Evolutionary conservation across 306 rosid species (phyloP), one percentile per base, ranked within the genome.

Genomic region (Castanea crenata): DNA sequence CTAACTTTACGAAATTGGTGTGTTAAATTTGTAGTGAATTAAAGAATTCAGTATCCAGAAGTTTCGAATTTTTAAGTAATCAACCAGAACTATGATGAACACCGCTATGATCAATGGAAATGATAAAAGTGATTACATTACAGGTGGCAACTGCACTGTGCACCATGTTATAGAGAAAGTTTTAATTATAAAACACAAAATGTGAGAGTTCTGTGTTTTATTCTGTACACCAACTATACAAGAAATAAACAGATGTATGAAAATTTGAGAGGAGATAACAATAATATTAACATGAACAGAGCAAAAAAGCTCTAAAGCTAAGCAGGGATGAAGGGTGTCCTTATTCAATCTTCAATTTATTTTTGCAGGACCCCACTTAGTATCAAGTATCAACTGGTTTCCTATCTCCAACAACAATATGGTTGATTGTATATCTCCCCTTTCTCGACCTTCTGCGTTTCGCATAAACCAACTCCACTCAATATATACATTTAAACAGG

Each of bases 171-270:
- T 2, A 15, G 21, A 63, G 23, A 32, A 27, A 64, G 3, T 18
- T 18, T 67, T 6, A 6, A 8, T 34, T 18, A 27, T 15, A 16
- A 64, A 19, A 67, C 51, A 34, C 51, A 1, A 67, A 67, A 67
- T 34, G 71, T 21, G 51, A 2, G 27, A 18, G 51, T 67, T 34
- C 38, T 34, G 25, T 34, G 71, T 12, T 58, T 12, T 19, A 55
- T 65, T 55, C 79, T 68, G 52, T 80, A 68, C 75, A 74, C 14
- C 68, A 49, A 68, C 25, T 55, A 74, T 34, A 21, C 70, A 74
- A 3, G 55, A 51, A 80, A 67, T 35, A 19, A 6, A 31, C 15
- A 18, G 70, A 64, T 3, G 71, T 6, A 6, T 19, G 9, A 65
- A 65, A 65, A 34, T 1, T 65, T 32, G 13, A 8, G 19, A 65